phyloP scores from a whole-genome alignment of 306 rosid species.

The Cucurbita ficifolia region DNA sequence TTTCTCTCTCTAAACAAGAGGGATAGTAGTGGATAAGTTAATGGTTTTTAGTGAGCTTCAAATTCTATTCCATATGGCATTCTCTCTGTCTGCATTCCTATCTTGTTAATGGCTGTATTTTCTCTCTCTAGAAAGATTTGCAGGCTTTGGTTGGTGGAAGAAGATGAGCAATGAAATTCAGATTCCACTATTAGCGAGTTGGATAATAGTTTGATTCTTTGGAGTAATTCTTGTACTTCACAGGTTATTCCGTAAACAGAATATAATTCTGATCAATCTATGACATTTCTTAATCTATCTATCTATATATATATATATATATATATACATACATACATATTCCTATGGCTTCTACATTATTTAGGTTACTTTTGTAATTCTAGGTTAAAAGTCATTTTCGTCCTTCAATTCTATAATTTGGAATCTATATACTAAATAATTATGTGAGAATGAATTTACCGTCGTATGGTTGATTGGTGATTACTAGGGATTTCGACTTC shows the following conservation, averaged over 20 bases:
- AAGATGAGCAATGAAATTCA: neutral
- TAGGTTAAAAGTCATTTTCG: neutral
- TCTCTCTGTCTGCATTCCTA: neutral
- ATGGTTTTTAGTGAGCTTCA: neutral
- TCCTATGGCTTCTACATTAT: neutral
- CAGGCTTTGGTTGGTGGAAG: neutral
- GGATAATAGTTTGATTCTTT: neutral
- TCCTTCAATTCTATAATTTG: neutral
- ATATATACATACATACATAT: too few species aligned
- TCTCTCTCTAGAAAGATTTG: neutral
- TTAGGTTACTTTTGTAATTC: neutral
- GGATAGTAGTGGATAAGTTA: neutral
- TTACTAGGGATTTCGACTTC: too few species aligned
- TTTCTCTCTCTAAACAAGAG: neutral
- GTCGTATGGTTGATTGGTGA: too few species aligned
- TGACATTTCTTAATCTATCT: too few species aligned
- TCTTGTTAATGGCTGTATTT: conserved; percentile 6
- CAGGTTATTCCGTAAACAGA: neutral
- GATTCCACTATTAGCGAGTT: neutral
- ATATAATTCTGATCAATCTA: neutral
- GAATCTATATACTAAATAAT: neutral
- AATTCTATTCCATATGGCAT: neutral
- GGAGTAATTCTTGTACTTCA: neutral
- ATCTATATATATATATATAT: too few species aligned
- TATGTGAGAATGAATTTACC: too few species aligned